A percentile compares a stretch with the other conserved stretches of the same genome.
These are phyloP conservation scores for Oryza australiensis DNA, from an alignment of 176 grass and related monocot genomes.

Conservation along the genomic window DNA sequence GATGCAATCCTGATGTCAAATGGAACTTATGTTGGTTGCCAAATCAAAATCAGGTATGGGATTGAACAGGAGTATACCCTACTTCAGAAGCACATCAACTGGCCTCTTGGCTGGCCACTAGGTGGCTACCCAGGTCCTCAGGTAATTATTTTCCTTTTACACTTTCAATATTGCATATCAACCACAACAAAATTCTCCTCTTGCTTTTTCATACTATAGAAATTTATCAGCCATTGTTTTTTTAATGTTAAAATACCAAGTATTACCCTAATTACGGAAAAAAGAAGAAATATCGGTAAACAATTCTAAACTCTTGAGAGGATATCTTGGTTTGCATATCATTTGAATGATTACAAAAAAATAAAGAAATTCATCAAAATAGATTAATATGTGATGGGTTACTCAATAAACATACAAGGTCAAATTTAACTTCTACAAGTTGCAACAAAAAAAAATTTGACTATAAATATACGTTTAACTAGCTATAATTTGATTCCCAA, in stretches of 20 bases:
- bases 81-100: constrained; percentile 85
- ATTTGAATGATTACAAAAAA: no score
- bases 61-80: constrained; percentile 99
- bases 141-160: constrained; percentile 30
- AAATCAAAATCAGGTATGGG: constrained; percentile 62
- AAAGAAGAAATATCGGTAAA: no score
- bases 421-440: no score
- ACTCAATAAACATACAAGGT: no score
- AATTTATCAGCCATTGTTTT: neutral
- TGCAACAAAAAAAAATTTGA: no score
- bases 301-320: no score
- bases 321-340: no score
- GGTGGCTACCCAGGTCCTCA: constrained; percentile 92
- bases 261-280: no score
- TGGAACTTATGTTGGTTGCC: neutral
- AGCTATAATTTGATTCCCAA: no score
- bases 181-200: neutral
- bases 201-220: neutral
- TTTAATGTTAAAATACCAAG: neutral
- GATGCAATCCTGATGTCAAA: neutral
- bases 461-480: no score
- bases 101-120: constrained; percentile 91
- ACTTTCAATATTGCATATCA: neutral
- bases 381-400: no score
- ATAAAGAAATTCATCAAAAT: no score